These are phyloP conservation scores for Ustulina deusta DNA, from an alignment of 2,329 filamentous ascomycete genomes.

Conservation along the genomic window DNA sequence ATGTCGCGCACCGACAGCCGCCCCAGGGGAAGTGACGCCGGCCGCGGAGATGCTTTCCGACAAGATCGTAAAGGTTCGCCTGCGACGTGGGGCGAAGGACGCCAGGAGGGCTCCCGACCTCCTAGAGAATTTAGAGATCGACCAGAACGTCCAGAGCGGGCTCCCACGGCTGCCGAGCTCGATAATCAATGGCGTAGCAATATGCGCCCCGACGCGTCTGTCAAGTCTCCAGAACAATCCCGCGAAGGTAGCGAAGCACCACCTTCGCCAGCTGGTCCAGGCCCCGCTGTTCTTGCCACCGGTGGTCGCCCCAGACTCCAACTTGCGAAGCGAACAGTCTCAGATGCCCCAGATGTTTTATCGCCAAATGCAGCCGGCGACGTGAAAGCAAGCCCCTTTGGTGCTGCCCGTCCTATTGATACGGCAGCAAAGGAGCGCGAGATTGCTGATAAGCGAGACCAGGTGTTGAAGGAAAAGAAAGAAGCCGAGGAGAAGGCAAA, in stretches of 20 bases:
- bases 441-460: conserved; percentile 87
- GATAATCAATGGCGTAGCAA: conserved; percentile 92
- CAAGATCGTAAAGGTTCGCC: conserved; percentile 76
- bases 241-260: conserved; percentile 82
- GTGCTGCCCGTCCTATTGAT: conserved; percentile 92
- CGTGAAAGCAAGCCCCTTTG: conserved; percentile 91
- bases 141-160: conserved; percentile 75
- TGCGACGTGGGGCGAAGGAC: conserved; percentile 79
- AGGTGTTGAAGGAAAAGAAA: conserved; percentile 82
- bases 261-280: conserved; percentile 72
- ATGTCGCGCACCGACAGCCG: conserved; percentile 68
- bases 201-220: conserved; percentile 84
- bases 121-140: conserved; percentile 82
- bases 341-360: conserved; percentile 70
- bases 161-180: conserved; percentile 87
- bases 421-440: conserved; percentile 89
- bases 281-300: conserved; percentile 64
- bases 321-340: conserved; percentile 89
- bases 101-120: conserved; percentile 81
- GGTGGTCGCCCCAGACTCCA: conserved; percentile 84
- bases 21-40: conserved; percentile 67
- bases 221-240: conserved; percentile 73
- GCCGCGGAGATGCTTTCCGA: conserved; percentile 68
- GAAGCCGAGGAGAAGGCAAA: conserved; percentile 89
- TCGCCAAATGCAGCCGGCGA: conserved; percentile 69